Evolutionary conservation across 2,329 filamentous ascomycete species (phyloP), one percentile per base, ranked within the genome.

Genomic region (Xylaria sp.): DNA sequence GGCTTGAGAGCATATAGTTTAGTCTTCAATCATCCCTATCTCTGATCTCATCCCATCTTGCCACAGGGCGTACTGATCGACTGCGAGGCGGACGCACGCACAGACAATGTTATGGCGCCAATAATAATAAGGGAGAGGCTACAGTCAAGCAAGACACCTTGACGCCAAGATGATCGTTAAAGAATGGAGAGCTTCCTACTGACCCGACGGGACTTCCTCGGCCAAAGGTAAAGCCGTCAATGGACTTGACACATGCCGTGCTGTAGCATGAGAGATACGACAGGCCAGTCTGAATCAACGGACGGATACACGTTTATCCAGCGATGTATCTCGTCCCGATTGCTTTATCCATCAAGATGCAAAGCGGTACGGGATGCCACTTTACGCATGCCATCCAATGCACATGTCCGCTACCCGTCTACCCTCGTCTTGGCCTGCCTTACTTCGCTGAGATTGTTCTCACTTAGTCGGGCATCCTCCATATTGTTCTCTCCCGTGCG

Each of bases 41-140:
- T 59, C 12, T 29, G 29, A 47, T 69, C 25, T 59, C 44, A 53
- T 65, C 32, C 27, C 42, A 66, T 63, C 27, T 54, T 59, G 42
- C 58, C 32, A 29, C 53, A 58, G 53, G 47, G 23, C 0, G 13
- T 40, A 57, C 23, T 60, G 63, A 69, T 69, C 67, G 54, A 27
- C 67, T 54, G 27, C 53, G 50, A 29, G 50, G 48, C 5, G 8
- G 18, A 25, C 54, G 59, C 63, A 25, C 54, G 59, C 63, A 66
- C 60, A 29, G 63, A 66, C 29, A 50, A 35, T 9, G 16, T 5
- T 18, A 6, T 44, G 29, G 18, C 8, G 32, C 44, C 27, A 25
- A 54, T 12, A 35, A 32, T 16, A n/a, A 55, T 27, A 32, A 29
- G 32, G 9, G 4, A 10, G 37, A 42, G 9, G 40, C 29, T 8